phyloP scores from a whole-genome alignment of 2,329 filamentous ascomycete species.

The Ophiocordyceps camponoti-leonardi region DNA sequence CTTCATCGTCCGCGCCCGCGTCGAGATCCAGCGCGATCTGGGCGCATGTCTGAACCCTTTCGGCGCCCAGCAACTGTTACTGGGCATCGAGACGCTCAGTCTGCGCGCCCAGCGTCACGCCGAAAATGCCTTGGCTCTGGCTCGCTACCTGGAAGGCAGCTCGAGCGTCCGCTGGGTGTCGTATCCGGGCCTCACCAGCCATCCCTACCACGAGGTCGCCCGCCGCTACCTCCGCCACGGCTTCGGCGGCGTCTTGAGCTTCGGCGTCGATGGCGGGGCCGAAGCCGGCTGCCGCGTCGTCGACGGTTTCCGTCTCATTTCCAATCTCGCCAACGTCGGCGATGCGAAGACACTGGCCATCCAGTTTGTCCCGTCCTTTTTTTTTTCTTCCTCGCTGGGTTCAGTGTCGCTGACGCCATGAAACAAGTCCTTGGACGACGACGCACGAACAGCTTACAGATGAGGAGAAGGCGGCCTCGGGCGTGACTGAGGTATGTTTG shows the following conservation, averaged over 20 bases:
- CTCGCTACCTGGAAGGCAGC: constrained; percentile 69
- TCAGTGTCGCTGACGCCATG: background rate
- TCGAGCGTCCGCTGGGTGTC: constrained; percentile 82
- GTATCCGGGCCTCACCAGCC: constrained; percentile 74
- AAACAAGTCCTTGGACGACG: constrained; percentile 59
- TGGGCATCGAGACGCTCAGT: constrained; percentile 81
- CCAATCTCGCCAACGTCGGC: constrained; percentile 89
- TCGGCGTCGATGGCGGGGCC: constrained; percentile 81
- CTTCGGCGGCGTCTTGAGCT: constrained; percentile 79
- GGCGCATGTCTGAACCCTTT: constrained; percentile 77
- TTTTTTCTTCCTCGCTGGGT: background rate
- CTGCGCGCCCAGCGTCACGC: constrained; percentile 77
- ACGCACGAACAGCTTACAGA: constrained; percentile 85
- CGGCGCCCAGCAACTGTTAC: constrained; percentile 75
- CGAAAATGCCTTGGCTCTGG: constrained; percentile 63
- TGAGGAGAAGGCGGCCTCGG: constrained; percentile 62
- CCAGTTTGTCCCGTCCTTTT: constrained; percentile 33
- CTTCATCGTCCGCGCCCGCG: constrained; percentile 71
- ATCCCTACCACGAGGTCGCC: constrained; percentile 61
- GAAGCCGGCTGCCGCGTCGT: constrained; percentile 75
- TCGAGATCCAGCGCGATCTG: constrained; percentile 80
- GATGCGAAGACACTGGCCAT: constrained; percentile 92
- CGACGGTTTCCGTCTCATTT: constrained; percentile 87
- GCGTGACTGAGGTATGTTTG: constrained; percentile 51
- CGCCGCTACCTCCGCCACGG: constrained; percentile 77